phyloP scores from a whole-genome alignment of 2,329 filamentous ascomycete species.

The Rhinocladiella similis region DNA sequence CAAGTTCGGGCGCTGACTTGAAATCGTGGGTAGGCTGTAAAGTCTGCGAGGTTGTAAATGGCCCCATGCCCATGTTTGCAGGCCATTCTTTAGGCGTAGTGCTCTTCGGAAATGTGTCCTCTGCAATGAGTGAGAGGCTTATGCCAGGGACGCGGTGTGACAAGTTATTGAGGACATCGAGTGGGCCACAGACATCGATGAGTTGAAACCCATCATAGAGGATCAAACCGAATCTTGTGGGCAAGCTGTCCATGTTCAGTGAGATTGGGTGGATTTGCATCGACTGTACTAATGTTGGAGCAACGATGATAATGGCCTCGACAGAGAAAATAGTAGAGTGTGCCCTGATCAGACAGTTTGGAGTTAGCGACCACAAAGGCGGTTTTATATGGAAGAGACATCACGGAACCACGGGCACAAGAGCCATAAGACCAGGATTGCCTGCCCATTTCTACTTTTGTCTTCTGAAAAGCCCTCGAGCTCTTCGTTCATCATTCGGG shows the following conservation, averaged over 20 bases:
- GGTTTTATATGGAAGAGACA: too few species aligned
- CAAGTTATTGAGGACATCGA: conserved; percentile 45
- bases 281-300: too few species aligned
- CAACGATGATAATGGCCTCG: too few species aligned
- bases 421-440: too few species aligned
- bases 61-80: conserved; percentile 8
- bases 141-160: conserved; percentile 8
- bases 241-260: not conserved
- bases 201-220: conserved; percentile 44
- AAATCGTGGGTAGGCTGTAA: conserved; percentile 54
- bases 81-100: conserved; percentile 11
- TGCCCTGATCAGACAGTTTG: too few species aligned
- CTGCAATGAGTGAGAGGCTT: conserved; percentile 7
- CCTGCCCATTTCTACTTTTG: too few species aligned
- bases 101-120: not conserved
- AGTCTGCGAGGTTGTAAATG: conserved; percentile 30
- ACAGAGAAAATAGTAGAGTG: too few species aligned
- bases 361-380: too few species aligned
- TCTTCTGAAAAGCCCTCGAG: too few species aligned
- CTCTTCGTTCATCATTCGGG: too few species aligned
- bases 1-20: conserved; percentile 34
- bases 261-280: not conserved
- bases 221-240: conserved; percentile 5
- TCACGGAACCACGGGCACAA: too few species aligned
- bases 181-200: conserved; percentile 45